phyloP scores from a whole-genome alignment of 225 moss, liverwort and hornwort genomes.

The Ulota crispa region DNA sequence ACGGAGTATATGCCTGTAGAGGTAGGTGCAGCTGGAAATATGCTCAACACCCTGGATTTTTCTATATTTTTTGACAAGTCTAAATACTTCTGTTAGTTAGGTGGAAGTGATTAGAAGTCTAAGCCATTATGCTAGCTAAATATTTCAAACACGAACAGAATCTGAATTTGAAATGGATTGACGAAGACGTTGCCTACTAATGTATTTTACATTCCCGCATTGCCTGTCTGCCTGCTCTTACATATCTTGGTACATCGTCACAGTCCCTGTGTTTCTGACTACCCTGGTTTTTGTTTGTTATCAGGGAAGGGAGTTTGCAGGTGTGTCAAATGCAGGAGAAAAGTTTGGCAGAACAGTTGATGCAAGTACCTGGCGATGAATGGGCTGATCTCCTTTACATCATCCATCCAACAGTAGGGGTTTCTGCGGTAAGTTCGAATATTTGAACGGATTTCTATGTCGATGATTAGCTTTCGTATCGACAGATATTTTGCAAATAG shows the following conservation, averaged over 20 bases:
- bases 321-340: constrained; percentile 72
- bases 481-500: neutral
- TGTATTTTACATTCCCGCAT: neutral
- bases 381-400: constrained; percentile 85
- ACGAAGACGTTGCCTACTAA: neutral
- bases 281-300: constrained; percentile 15
- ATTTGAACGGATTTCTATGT: neutral
- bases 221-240: neutral
- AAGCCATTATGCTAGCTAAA: neutral
- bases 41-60: neutral
- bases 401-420: constrained; percentile 68
- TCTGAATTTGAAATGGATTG: neutral
- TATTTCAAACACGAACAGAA: neutral
- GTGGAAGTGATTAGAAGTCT: neutral
- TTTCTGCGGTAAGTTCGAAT: constrained; percentile 44
- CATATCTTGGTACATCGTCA: neutral
- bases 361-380: constrained; percentile 71
- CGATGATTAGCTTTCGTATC: neutral
- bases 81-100: neutral
- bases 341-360: constrained; percentile 67
- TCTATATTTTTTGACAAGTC: neutral
- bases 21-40: neutral
- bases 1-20: neutral
- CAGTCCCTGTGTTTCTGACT: neutral
- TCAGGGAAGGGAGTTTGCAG: constrained; percentile 54